Conservation (phyloP, 345 rosid genomes). For the Salix purpurea region DNA sequence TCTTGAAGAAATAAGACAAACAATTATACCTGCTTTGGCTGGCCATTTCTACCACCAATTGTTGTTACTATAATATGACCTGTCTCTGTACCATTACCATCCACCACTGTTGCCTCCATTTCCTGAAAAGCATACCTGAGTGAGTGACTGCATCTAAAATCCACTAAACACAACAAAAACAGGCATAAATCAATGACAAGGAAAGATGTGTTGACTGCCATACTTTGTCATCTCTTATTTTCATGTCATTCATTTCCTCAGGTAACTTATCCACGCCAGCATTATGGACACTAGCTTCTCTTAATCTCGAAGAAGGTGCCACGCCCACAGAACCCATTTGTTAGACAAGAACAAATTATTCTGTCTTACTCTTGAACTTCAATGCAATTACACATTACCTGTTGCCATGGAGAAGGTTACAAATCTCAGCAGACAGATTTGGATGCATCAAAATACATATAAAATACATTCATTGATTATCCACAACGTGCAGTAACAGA, state of each 20-base stretch:
- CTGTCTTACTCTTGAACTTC: constrained; percentile 17
- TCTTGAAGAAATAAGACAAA: neutral
- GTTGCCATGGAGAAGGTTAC: neutral
- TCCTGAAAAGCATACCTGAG: constrained; percentile 41
- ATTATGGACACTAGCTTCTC: constrained; percentile 29
- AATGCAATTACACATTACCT: constrained; percentile 30
- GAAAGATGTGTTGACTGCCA: neutral
- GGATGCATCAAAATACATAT: neutral
- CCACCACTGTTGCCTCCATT: constrained; percentile 83
- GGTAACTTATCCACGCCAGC: constrained; percentile 39
- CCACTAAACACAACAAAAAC: neutral
- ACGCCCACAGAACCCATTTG: constrained; percentile 32
- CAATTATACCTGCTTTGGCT: constrained; percentile 75
- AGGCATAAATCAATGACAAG: neutral
- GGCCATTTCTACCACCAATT: constrained; percentile 95
- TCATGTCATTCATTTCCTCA: constrained; percentile 62
- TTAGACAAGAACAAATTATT: constrained; percentile 9
- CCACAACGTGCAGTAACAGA: neutral
- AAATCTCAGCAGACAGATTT: neutral
- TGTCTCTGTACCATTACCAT: constrained; percentile 86
- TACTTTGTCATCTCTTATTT: constrained; percentile 53
- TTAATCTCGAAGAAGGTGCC: constrained; percentile 23
- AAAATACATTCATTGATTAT: neutral
- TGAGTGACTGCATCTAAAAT: neutral
- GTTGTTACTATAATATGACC: constrained; percentile 96